A percentile compares a stretch with the other conserved stretches of the same genome.
Conservation (phyloP, 2,329 filamentous ascomycete species). For the Alternaria triticimaculans region DNA sequence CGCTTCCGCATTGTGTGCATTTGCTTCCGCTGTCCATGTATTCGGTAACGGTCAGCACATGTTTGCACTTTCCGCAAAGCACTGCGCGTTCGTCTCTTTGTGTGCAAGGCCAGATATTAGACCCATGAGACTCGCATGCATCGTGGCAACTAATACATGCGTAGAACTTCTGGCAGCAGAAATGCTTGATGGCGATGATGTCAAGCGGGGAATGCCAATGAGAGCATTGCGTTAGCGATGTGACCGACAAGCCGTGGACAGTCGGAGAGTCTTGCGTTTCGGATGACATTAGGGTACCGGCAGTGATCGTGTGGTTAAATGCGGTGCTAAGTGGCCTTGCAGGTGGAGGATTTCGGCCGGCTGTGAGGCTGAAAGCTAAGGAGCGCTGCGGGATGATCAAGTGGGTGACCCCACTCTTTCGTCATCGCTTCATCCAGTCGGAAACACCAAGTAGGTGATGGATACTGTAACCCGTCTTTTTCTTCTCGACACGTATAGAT, state of each 20-base stretch:
- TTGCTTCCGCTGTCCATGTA: constrained; percentile 39
- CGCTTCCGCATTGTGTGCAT: constrained; percentile 34
- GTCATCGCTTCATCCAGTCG: background rate
- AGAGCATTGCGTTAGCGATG: constrained; percentile 40
- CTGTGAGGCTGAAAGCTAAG: constrained; percentile 29
- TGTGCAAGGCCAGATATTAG: constrained; percentile 29
- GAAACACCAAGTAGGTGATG: background rate
- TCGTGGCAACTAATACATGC: constrained; percentile 47
- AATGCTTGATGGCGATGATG: constrained; percentile 48
- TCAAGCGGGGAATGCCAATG: constrained; percentile 45
- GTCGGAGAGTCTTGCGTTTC: background rate
- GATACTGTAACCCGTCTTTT: background rate
- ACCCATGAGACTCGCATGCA: constrained; percentile 31
- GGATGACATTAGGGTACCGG: background rate
- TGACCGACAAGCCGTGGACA: constrained; percentile 38
- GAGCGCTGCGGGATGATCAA: constrained; percentile 13
- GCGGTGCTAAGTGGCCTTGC: background rate
- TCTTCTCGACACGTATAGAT: background rate
- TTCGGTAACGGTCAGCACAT: constrained; percentile 35
- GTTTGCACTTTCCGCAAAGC: constrained; percentile 41
- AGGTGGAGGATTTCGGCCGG: constrained; percentile 4
- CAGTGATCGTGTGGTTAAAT: constrained; percentile 10
- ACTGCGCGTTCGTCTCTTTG: constrained; percentile 32
- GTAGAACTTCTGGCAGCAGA: constrained; percentile 47
- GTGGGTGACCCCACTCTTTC: constrained; percentile 14